Base-by-base conservation (phyloP, 495 filamentous ascomycete species). In the Apodospora peruviana region DNA sequence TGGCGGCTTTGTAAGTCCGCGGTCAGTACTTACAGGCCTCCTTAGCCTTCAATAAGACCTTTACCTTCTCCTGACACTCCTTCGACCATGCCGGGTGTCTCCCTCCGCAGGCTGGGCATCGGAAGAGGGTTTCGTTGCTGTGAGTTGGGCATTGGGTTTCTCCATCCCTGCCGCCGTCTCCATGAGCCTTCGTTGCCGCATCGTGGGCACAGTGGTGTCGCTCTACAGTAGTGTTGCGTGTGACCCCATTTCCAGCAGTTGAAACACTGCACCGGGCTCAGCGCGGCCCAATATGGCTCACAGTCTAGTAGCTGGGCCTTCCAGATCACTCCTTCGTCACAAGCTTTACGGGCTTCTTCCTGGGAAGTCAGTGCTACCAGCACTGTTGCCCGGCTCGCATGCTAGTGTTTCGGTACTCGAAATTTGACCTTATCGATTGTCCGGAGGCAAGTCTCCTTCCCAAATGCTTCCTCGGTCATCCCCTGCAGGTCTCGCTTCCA, bases 201-300 rank as follows among this genome's bases (percentile, higher is more conserved):
- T 11, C 43, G n/a, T 10, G 16, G 5, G 18, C 29, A 45, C 2
- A 45, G 43, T 11, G 43, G 11, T 8, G n/a, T 21, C 29, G n/a
- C 5, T 17, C 16, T 20, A 12, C 27, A 45, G 27, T 45, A n/a
- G 16, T 22, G 25, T n/a, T 45, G 29, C 21, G 9, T 45, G 21
- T 45, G 11, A 18, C 43, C 29, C 29, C 17, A 36, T 45, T 37
- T 45, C 43, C 43, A 45, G 29, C 29, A 45, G 5, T 45, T 45
- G 19, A 23, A 45, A 32, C 17, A 45, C 43, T 45, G 5, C n/a
- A 32, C 27, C 27, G 27, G 27, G 27, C 14, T 37, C 3, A 45
- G n/a, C 3, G 43, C 10, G 34, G 43, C 29, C 43, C 17, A 45
- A 32, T 36, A 45, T 2, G 29, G 43, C 43, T 45, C 43, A n/a